Evolutionary conservation across 2,329 filamentous ascomycete genomes (phyloP).

Genomic region (Cordyceps javanica): DNA sequence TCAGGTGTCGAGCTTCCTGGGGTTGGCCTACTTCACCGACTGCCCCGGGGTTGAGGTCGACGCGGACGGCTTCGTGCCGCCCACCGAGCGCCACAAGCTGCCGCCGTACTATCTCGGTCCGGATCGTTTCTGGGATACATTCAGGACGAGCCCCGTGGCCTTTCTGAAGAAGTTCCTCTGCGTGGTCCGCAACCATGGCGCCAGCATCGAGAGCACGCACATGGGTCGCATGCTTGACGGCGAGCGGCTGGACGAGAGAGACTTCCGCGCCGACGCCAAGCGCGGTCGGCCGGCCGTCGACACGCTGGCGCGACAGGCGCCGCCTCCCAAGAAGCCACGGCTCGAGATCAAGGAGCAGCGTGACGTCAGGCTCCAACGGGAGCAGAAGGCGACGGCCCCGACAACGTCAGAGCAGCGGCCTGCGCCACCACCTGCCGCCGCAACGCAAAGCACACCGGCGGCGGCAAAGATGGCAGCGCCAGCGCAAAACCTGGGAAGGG

Average conservation of each 20-base stretch:
- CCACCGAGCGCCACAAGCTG: not conserved
- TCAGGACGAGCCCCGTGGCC: slow-evolving; percentile 27
- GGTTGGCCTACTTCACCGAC: slow-evolving; percentile 32
- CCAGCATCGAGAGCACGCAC: slow-evolving; percentile 35
- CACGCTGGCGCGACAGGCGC: too few relatives aligned
- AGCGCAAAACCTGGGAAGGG: too few relatives aligned
- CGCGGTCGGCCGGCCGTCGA: too few relatives aligned
- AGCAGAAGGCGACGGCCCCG: too few relatives aligned
- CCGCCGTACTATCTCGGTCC: not conserved
- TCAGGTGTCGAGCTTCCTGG: slow-evolving; percentile 44
- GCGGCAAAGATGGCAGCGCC: too few relatives aligned
- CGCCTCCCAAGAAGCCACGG: not conserved
- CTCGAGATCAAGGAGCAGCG: not conserved
- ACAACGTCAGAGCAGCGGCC: too few relatives aligned
- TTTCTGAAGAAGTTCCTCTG: slow-evolving; percentile 32
- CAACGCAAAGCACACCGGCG: too few relatives aligned
- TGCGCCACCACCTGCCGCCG: too few relatives aligned
- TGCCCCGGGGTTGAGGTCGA: slow-evolving; percentile 18
- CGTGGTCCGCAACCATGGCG: slow-evolving; percentile 31
- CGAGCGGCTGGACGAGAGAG: slow-evolving; percentile 16
- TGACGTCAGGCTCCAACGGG: too few relatives aligned
- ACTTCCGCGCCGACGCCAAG: slow-evolving; percentile 19
- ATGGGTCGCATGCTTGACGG: slow-evolving; percentile 33
- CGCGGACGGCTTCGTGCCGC: slow-evolving; percentile 29
- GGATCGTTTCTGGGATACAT: slow-evolving; percentile 10